A percentile compares a stretch with the other conserved stretches of the same genome.
phyloP scores from a whole-genome alignment of 2,329 filamentous ascomycete genomes.

The Neonectria hederae region DNA sequence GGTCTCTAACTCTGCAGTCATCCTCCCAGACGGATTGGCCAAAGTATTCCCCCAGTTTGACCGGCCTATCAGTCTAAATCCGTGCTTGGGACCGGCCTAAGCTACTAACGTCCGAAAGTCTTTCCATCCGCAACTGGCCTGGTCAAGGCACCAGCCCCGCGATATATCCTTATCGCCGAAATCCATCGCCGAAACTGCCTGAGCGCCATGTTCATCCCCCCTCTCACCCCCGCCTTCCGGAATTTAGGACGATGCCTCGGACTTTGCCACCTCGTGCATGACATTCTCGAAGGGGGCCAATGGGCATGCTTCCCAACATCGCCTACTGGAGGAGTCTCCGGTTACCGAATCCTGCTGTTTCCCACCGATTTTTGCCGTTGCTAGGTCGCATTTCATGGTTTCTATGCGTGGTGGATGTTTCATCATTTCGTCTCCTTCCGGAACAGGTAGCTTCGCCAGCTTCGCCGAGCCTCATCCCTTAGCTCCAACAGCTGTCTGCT shows the following conservation, averaged over 20 bases:
- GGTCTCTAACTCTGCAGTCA: conserved; percentile 3
- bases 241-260: conserved; percentile 38
- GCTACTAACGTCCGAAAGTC: conserved; percentile 7
- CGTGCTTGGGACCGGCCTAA: not conserved
- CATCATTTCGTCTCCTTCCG: not conserved
- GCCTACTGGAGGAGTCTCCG: not conserved
- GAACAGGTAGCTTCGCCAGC: conserved; percentile 13
- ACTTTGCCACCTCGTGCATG: conserved; percentile 30
- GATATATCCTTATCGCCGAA: conserved; percentile 33
- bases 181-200: conserved; percentile 17
- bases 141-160: not conserved
- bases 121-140: conserved; percentile 8
- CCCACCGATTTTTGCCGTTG: not conserved
- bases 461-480: not conserved
- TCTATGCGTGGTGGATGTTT: not conserved
- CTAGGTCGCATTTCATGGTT: not conserved
- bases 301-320: conserved; percentile 1
- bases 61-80: conserved; percentile 1
- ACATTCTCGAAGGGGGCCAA: conserved; percentile 24
- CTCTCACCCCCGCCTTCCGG: conserved; percentile 34
- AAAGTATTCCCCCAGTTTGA: not conserved
- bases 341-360: not conserved
- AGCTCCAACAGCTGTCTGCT: not conserved
- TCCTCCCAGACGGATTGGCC: conserved; percentile 4
- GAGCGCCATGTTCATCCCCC: not conserved